These are phyloP conservation scores for Aspergillus pseudonomiae DNA, from an alignment of 2,329 filamentous ascomycete species.

Conservation along the genomic window DNA sequence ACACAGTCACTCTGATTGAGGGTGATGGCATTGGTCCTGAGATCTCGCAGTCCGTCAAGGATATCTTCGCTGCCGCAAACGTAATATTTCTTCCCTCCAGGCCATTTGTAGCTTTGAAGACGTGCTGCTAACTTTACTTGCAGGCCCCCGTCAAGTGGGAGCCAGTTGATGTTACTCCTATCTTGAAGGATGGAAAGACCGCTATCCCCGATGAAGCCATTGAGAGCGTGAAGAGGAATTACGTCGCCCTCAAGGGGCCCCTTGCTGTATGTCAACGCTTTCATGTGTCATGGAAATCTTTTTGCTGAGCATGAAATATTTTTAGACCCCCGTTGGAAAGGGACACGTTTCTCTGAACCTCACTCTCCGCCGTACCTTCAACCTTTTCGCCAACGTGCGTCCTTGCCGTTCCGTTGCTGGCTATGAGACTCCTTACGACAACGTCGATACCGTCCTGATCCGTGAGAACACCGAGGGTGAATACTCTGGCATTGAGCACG, in stretches of 20 bases:
- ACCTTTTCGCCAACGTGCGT: slow-evolving; percentile 98
- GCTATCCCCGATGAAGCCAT: slow-evolving; percentile 92
- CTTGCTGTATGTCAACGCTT: slow-evolving; percentile 70
- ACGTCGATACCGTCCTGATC: slow-evolving; percentile 95
- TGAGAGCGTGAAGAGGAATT: slow-evolving; percentile 90
- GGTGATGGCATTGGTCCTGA: slow-evolving; percentile 98
- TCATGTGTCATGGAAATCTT: background rate
- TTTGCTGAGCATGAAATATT: slow-evolving; percentile 30
- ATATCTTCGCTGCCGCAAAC: slow-evolving; percentile 95
- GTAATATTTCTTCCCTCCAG: slow-evolving; percentile 51
- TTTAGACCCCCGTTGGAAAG: slow-evolving; percentile 93
- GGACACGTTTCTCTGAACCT: slow-evolving; percentile 99
- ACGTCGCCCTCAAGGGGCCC: slow-evolving; percentile 96
- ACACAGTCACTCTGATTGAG: slow-evolving; percentile 95
- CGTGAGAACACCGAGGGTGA: slow-evolving; percentile 99
- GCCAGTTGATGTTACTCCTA: slow-evolving; percentile 91
- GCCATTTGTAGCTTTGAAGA: slow-evolving; percentile 2
- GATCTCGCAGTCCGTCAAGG: slow-evolving; percentile 96
- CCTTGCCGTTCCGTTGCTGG: slow-evolving; percentile 96
- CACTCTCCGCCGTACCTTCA: slow-evolving; percentile 97
- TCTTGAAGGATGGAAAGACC: slow-evolving; percentile 91
- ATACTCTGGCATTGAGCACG: slow-evolving; percentile 98
- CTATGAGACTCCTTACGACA: slow-evolving; percentile 98
- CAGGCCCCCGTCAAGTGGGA: slow-evolving; percentile 95
- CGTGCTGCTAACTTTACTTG: slow-evolving; percentile 34